Conservation (phyloP, 1,284 basidiomycete species). For the Boletus hoseneyae region DNA sequence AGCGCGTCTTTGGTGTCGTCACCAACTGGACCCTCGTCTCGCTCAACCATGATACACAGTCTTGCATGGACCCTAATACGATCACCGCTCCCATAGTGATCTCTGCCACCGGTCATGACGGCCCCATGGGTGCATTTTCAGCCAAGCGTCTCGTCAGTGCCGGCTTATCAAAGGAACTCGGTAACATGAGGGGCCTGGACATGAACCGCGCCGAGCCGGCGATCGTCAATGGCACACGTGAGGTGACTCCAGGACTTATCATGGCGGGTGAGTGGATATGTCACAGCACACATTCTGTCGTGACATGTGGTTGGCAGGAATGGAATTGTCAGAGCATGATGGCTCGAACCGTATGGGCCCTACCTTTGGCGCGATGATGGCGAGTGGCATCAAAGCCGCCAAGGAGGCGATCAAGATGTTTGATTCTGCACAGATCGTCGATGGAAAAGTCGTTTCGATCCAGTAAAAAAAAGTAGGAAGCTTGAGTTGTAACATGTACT, state of each 20-base stretch:
- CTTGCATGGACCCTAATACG: conserved; percentile 86
- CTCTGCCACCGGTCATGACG: conserved; percentile 73
- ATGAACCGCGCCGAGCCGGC: conserved; percentile 78
- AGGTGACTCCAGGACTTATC: conserved; percentile 78
- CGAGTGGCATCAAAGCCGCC: conserved; percentile 75
- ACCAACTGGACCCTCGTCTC: conserved; percentile 85
- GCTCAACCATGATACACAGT: conserved; percentile 78
- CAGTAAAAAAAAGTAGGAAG: conserved; percentile 10
- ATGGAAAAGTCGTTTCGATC: conserved; percentile 62
- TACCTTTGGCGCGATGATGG: conserved; percentile 83
- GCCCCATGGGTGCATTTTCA: conserved; percentile 83
- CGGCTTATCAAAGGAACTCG: conserved; percentile 73
- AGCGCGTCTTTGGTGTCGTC: conserved; percentile 80
- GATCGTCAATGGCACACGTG: conserved; percentile 75
- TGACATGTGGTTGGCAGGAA: conserved; percentile 45
- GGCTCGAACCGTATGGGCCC: conserved; percentile 81
- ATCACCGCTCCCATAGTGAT: conserved; percentile 78
- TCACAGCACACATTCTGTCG: conserved; percentile 1
- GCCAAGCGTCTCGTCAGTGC: conserved; percentile 80
- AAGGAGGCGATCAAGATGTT: conserved; percentile 67
- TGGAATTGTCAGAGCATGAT: conserved; percentile 84
- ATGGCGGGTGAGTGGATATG: conserved; percentile 53
- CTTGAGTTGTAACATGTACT: background rate
- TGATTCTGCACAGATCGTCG: conserved; percentile 55
- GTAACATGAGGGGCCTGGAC: conserved; percentile 78